Evolutionary conservation across 768 basidiomycete genomes (phyloP), one percentile per base, ranked within the genome.

Genomic region (Amanita fuliginea): DNA sequence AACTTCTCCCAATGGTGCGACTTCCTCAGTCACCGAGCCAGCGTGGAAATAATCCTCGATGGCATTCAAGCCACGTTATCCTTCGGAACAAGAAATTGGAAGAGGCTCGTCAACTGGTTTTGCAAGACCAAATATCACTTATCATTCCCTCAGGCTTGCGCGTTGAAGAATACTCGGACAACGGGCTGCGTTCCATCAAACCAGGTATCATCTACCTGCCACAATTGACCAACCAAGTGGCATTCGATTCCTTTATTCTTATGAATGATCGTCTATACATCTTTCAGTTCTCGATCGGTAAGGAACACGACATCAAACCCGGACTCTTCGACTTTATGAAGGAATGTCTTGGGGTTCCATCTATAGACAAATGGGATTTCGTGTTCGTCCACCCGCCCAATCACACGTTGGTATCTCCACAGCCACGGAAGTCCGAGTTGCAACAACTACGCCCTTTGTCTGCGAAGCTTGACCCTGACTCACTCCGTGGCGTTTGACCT

Each of bases 271-370:
- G n/a, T n/a, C n/a, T n/a, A n/a, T n/a, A n/a, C n/a, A n/a, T n/a
- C n/a, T n/a, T n/a, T n/a, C n/a, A n/a, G n/a, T n/a, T n/a, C n/a
- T n/a, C n/a, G n/a, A n/a, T n/a, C n/a, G n/a, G n/a, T n/a, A n/a
- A n/a, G n/a, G n/a, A n/a, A n/a, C 9, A 46, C 30, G 18, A 28
- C 8, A 47, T 51, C 30, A 28, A 42, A 39, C 39, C 26, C 2
- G 40, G 35, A 19, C 30, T 54, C 5, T 32, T 44, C 53, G 21
- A 19, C 50, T 28, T 46, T 28, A 34, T n/a, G 41, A 43, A 24
- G 6, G 21, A 51, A 16, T 53, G 53, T 51, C 42, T 54, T 51
- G 36, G 41, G 47, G 35, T 54, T 51, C 33, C n/a, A n/a, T n/a
- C n/a, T n/a, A n/a, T n/a, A n/a, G n/a, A n/a, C n/a, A n/a, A n/a